Conservation (phyloP, 805 yeast species). For the Saccharomycopsis sp. region DNA sequence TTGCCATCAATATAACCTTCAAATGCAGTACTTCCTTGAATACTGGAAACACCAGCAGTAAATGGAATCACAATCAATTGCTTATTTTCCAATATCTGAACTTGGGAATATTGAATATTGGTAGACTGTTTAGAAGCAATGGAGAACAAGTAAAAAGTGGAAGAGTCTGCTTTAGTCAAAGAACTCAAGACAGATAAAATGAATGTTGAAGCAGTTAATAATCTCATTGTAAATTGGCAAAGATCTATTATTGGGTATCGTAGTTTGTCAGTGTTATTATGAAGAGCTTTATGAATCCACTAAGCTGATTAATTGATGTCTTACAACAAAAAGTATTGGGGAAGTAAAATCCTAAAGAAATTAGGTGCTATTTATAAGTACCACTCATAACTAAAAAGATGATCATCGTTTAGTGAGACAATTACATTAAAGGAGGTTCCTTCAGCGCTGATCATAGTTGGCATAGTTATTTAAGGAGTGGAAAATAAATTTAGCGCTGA, state of each 20-base stretch:
- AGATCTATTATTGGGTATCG: neutral
- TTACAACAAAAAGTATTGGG: no score
- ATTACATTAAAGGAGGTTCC: no score
- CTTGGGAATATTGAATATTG: conserved; percentile 5
- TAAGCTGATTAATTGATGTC: no score
- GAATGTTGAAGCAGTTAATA: neutral
- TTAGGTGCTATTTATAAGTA: no score
- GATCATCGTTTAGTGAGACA: no score
- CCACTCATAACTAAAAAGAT: no score
- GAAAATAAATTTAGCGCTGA: no score
- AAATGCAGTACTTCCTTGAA: neutral
- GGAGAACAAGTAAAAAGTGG: conserved; percentile 9
- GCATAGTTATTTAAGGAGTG: no score
- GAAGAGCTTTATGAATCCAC: no score
- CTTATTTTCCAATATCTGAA: conserved; percentile 1
- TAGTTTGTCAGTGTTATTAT: neutral
- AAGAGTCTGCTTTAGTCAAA: conserved; percentile 1
- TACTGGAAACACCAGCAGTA: neutral
- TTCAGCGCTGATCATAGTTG: no score
- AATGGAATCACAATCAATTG: neutral
- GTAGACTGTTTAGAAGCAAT: conserved; percentile 3
- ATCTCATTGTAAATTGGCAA: neutral
- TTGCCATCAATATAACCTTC: no score
- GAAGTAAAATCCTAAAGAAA: no score
- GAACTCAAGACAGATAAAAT: neutral